These are phyloP conservation scores for Sergeia podlipaevii DNA, from an alignment of 208 protist species.

Conservation along the genomic window DNA sequence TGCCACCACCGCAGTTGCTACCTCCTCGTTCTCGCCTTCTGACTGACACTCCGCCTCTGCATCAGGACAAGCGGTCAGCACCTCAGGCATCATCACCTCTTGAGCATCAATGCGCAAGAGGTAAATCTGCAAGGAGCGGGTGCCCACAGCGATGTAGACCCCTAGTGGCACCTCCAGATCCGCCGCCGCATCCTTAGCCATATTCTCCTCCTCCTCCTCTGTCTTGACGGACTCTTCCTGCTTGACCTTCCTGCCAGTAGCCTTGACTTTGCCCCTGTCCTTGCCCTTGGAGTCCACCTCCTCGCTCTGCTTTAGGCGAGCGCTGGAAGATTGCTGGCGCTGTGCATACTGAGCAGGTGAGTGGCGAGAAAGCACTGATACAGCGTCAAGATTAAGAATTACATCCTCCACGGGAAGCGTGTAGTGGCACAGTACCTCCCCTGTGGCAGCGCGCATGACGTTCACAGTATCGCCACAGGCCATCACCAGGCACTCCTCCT, in stretches of 20 bases:
- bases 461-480: conserved; percentile 85
- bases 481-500: conserved; percentile 57
- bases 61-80: background rate
- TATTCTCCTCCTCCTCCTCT: conserved; percentile 3
- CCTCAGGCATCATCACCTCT: conserved; percentile 2
- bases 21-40: conserved; percentile 3
- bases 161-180: conserved; percentile 39
- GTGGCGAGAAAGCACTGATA: conserved; percentile 29
- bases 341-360: background rate
- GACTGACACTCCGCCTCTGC: background rate
- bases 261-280: conserved; percentile 5
- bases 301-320: background rate
- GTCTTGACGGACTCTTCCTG: background rate
- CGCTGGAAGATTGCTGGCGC: background rate
- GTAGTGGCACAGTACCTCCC: conserved; percentile 65
- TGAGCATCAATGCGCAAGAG: conserved; percentile 56
- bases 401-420: conserved; percentile 79
- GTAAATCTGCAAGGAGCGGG: conserved; percentile 76
- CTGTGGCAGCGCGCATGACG: conserved; percentile 46
- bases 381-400: conserved; percentile 78
- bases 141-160: conserved; percentile 79
- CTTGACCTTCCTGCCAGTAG: background rate
- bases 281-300: background rate
- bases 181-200: background rate
- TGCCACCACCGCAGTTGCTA: background rate